Evolutionary conservation across 2,329 filamentous ascomycete genomes (phyloP), one percentile per base, ranked within the genome.

Genomic region (Colletotrichum truncatum): DNA sequence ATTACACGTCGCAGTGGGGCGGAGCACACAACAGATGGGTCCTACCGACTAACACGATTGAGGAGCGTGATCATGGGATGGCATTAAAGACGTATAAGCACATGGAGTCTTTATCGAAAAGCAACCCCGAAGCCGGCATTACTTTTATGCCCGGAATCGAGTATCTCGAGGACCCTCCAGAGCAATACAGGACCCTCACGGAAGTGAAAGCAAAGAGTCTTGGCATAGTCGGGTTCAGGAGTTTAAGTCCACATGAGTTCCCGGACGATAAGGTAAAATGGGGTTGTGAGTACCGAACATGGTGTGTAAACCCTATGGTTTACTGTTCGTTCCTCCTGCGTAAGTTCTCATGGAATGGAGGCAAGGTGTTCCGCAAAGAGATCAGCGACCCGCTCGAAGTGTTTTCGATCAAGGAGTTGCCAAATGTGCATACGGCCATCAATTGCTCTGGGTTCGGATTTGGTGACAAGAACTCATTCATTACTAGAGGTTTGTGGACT

Each of bases 1-100:
- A 87, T 75, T 88, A 82, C 71, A 83, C 85, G 12, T 87, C 85
- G 28, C 84, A 85, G 54, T 87, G 85, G 85, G 85, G 81, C 34
- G 85, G 85, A 10, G 85, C 85, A 2, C 84, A 88, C 70, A 85
- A 86, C 68, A 80, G 85, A 39, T 84, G 81, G 70, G 80, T 80
- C 36, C 71, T 70, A 8, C 58, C 74, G 8, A 67, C 72, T 6
- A 71, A 74, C 32, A 71, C 72, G 11, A 51, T 69, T 5, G 74
- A 76, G 38, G 73, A 72, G 54, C 74, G 79, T 30, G 83, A 85
- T 65, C 82, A 84, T 67, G 73, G 58, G 36, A 76, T 83, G 70
- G 75, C 81, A 12, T 70, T 82, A 12, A 69, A 63, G 11, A 85
- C 82, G 9, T 85, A 77, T 71, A 70, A 69, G 7, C 76, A 77